A percentile compares a stretch with the other conserved stretches of the same genome.
Evolutionary conservation across 2,329 filamentous ascomycete species (phyloP).

Genomic region (Xylariales sp.): DNA sequence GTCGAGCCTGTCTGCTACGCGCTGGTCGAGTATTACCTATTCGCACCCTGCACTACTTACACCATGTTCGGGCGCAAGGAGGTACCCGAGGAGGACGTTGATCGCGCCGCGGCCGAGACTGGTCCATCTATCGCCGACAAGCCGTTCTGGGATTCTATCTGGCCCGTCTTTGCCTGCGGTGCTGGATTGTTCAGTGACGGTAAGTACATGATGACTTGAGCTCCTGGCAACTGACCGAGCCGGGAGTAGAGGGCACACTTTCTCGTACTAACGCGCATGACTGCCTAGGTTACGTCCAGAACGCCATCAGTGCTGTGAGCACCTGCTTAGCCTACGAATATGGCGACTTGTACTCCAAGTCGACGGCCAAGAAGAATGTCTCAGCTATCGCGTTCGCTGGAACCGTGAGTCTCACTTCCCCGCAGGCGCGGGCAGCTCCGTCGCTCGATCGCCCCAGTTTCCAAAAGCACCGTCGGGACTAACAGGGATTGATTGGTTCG

Average conservation of each 20-base stretch:
- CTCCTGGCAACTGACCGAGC: too few species aligned
- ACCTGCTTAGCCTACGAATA: conserved; percentile 72
- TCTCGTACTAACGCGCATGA: too few species aligned
- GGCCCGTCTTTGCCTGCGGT: conserved; percentile 82
- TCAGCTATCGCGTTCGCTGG: conserved; percentile 81
- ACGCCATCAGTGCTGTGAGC: conserved; percentile 83
- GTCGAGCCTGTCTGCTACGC: too few species aligned
- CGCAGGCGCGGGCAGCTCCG: background rate
- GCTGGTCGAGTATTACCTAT: too few species aligned
- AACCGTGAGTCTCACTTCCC: conserved; percentile 37
- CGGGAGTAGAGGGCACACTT: too few species aligned
- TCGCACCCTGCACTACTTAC: background rate
- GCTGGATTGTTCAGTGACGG: conserved; percentile 89
- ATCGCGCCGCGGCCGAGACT: conserved; percentile 9
- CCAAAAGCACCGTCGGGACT: too few species aligned
- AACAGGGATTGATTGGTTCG: conserved; percentile 2
- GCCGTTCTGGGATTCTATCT: conserved; percentile 25
- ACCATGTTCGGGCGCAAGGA: conserved; percentile 19
- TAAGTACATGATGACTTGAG: too few species aligned
- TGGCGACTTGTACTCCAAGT: conserved; percentile 61
- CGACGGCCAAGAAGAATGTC: conserved; percentile 68
- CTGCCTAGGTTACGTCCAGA: conserved; percentile 90
- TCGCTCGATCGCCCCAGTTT: too few species aligned
- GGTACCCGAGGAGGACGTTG: conserved; percentile 11
- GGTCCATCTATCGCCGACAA: conserved; percentile 19